Percentiles rank a stretch among this genome's conserved stretches.
Evolutionary conservation across 148 eudicot species (phyloP).

Genomic region (Gaultheria prostrata): DNA sequence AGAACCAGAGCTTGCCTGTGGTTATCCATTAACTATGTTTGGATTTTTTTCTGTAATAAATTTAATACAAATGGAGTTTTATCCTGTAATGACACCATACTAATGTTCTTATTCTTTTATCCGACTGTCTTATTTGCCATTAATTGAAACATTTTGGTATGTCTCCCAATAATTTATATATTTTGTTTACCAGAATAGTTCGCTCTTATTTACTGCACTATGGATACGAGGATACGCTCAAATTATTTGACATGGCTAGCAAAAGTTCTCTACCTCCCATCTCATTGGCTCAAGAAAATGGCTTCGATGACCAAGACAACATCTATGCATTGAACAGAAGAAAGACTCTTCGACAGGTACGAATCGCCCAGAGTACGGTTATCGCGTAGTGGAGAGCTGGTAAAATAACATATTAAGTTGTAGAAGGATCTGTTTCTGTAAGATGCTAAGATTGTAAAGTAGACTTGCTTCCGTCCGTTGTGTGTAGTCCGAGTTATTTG

Average conservation of each 20-base stretch:
- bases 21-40: not conserved
- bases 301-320: conserved; percentile 49
- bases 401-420: not conserved
- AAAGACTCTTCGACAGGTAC: conserved; percentile 86
- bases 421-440: not conserved
- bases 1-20: not conserved
- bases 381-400: not conserved
- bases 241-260: conserved; percentile 65
- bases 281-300: conserved; percentile 51
- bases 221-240: conserved; percentile 87
- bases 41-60: not conserved
- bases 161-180: not conserved
- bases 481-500: not conserved
- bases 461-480: not conserved
- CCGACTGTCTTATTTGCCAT: not conserved
- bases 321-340: conserved; percentile 58
- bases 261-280: conserved; percentile 62
- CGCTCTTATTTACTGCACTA: conserved; percentile 88
- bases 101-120: not conserved
- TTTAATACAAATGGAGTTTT: not conserved
- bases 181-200: conserved; percentile 60
- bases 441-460: not conserved
- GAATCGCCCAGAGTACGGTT: not conserved
- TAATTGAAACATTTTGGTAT: not conserved
- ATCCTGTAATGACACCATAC: not conserved